Conservation (phyloP, 2,329 filamentous ascomycete species). For the Trichothecium sympodiale region DNA sequence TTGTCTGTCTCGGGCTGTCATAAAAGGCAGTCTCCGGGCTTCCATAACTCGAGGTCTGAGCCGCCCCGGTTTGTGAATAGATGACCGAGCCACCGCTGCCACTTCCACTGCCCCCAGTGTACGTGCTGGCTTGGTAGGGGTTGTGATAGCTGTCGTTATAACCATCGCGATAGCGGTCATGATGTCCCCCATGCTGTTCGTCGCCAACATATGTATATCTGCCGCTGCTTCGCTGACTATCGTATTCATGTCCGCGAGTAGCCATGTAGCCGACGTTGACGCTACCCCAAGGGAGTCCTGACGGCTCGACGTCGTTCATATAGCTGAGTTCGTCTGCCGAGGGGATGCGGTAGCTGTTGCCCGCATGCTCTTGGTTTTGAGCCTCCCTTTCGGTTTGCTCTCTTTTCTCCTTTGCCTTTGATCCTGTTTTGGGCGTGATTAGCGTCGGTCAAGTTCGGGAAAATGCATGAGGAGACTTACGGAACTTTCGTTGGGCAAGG, state of each 20-base stretch:
- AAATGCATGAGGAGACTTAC: conserved; percentile 32
- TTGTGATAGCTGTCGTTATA: conserved; percentile 6
- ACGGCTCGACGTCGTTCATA: conserved; percentile 35
- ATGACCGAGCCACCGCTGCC: conserved; percentile 14
- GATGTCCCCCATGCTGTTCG: too few species aligned
- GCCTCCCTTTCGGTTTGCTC: conserved; percentile 53
- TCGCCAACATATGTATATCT: conserved; percentile 23
- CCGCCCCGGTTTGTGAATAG: not conserved
- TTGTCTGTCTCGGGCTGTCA: too few species aligned
- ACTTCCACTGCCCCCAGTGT: conserved; percentile 17
- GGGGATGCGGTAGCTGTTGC: conserved; percentile 52
- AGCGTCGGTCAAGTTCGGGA: not conserved
- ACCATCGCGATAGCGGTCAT: conserved; percentile 18
- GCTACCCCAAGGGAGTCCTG: conserved; percentile 63
- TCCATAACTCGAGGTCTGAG: conserved; percentile 3
- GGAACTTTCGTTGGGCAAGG: conserved; percentile 64
- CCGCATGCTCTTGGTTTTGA: conserved; percentile 53
- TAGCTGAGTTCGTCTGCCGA: conserved; percentile 44
- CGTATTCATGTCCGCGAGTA: conserved; percentile 36
- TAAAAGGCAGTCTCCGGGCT: not conserved
- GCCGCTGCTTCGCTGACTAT: conserved; percentile 31
- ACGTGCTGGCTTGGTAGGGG: conserved; percentile 15
- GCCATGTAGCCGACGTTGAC: conserved; percentile 48
- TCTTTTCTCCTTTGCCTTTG: conserved; percentile 57
- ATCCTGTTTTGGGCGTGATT: conserved; percentile 35